These are phyloP conservation scores for Penicillium aurantiogriseum DNA, from an alignment of 2,329 filamentous ascomycete species.

Conservation along the genomic window DNA sequence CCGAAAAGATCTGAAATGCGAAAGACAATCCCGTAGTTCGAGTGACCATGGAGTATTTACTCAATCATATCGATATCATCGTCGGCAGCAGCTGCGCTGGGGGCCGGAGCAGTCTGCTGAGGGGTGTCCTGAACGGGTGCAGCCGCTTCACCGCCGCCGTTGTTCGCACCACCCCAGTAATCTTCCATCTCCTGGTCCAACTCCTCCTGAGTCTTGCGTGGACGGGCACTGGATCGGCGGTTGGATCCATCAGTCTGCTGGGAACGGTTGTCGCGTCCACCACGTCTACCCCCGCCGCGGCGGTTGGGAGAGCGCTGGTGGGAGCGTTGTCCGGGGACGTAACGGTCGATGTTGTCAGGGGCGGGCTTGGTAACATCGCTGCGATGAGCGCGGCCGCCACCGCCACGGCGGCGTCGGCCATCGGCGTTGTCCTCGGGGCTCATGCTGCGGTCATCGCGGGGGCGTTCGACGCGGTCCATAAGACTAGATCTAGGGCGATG, in stretches of 20 bases:
- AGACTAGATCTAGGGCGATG: constrained; percentile 58
- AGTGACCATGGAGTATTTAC: constrained; percentile 34
- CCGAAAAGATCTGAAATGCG: neutral
- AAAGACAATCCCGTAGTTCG: neutral
- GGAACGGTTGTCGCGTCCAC: constrained; percentile 41
- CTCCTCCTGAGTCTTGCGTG: constrained; percentile 85
- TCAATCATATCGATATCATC: constrained; percentile 73
- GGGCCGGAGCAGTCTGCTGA: constrained; percentile 30
- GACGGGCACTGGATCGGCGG: constrained; percentile 53
- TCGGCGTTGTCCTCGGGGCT: constrained; percentile 41
- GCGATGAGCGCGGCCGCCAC: constrained; percentile 49
- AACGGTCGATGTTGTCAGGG: constrained; percentile 72
- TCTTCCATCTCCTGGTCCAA: constrained; percentile 96
- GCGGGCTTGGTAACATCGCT: constrained; percentile 55
- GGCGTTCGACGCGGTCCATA: constrained; percentile 61
- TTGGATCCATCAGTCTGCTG: constrained; percentile 18
- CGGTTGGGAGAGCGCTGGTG: constrained; percentile 41
- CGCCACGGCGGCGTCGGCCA: constrained; percentile 40
- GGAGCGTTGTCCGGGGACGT: constrained; percentile 63
- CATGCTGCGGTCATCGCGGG: constrained; percentile 43
- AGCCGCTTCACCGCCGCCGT: constrained; percentile 36
- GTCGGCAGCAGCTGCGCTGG: constrained; percentile 24
- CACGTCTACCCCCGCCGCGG: constrained; percentile 50
- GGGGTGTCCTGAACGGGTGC: constrained; percentile 31
- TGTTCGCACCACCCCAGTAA: constrained; percentile 65